These are phyloP conservation scores for Dactylellina cionopaga DNA, from an alignment of 2,329 filamentous ascomycete genomes.

Conservation along the genomic window DNA sequence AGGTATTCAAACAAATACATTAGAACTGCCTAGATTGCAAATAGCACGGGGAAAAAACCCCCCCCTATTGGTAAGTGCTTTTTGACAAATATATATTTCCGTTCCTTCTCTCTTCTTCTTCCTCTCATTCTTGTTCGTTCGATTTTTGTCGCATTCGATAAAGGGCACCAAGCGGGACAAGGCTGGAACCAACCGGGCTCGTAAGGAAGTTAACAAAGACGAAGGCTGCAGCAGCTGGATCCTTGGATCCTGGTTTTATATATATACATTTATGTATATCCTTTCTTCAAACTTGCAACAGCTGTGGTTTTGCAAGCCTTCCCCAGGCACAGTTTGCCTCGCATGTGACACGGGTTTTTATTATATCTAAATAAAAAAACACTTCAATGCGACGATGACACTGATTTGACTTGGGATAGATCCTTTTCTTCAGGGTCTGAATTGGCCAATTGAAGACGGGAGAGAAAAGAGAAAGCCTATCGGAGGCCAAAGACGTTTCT, in stretches of 20 bases:
- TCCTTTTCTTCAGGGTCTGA: constrained; percentile 31
- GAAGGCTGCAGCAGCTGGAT: background rate
- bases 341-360: constrained; percentile 28
- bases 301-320: constrained; percentile 38
- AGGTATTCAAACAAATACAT: too few species aligned
- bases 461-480: constrained; percentile 30
- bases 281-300: constrained; percentile 30
- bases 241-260: background rate
- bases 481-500: constrained; percentile 24
- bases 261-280: background rate
- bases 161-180: too few species aligned
- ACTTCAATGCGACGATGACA: background rate
- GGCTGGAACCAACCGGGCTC: too few species aligned
- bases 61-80: background rate
- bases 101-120: background rate
- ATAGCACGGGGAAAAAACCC: background rate
- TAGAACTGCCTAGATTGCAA: too few species aligned
- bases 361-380: too few species aligned
- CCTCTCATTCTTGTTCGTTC: background rate
- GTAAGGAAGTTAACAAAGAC: background rate
- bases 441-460: constrained; percentile 38
- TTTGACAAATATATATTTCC: too few species aligned
- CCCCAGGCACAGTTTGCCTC: constrained; percentile 40
- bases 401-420: constrained; percentile 10
- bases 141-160: too few species aligned